These are phyloP conservation scores for Debaryomyces coudertii DNA, from an alignment of 1,139 yeast species.

Conservation along the genomic window DNA sequence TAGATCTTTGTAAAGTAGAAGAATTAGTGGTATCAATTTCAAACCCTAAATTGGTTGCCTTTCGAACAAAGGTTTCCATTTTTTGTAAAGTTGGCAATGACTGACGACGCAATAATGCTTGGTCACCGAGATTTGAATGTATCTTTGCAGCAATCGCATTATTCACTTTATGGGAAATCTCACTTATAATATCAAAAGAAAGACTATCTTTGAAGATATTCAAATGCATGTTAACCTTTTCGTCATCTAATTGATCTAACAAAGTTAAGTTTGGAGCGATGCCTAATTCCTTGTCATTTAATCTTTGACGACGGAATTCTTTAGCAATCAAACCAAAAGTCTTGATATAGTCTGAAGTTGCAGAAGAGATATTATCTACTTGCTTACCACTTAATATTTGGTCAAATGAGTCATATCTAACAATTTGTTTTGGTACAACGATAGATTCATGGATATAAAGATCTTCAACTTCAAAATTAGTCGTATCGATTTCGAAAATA, in stretches of 20 bases:
- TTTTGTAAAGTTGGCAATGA: conserved; percentile 82
- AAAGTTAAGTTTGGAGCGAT: conserved; percentile 64
- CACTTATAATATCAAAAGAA: conserved; percentile 66
- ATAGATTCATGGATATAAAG: conserved; percentile 78
- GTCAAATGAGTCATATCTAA: conserved; percentile 58
- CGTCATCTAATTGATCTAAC: conserved; percentile 84
- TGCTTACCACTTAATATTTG: conserved; percentile 41
- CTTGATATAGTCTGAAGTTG: conserved; percentile 67
- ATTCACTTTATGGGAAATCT: conserved; percentile 80
- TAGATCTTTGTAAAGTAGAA: conserved; percentile 71
- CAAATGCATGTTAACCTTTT: conserved; percentile 68
- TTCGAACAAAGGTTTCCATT: conserved; percentile 76
- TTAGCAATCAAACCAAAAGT: conserved; percentile 68
- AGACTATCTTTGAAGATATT: conserved; percentile 70
- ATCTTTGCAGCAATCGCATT: conserved; percentile 82
- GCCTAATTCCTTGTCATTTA: conserved; percentile 52
- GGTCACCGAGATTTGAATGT: conserved; percentile 75
- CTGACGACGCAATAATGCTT: conserved; percentile 85
- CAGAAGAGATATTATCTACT: conserved; percentile 48
- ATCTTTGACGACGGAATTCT: conserved; percentile 73
- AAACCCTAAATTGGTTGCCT: conserved; percentile 66
- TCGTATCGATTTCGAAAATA: conserved; percentile 77
- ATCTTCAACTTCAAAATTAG: conserved; percentile 72
- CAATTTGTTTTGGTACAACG: conserved; percentile 61
- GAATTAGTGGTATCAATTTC: conserved; percentile 75